These are phyloP conservation scores for Kodamaea laetipori DNA, from an alignment of 805 yeast species.

Conservation along the genomic window DNA sequence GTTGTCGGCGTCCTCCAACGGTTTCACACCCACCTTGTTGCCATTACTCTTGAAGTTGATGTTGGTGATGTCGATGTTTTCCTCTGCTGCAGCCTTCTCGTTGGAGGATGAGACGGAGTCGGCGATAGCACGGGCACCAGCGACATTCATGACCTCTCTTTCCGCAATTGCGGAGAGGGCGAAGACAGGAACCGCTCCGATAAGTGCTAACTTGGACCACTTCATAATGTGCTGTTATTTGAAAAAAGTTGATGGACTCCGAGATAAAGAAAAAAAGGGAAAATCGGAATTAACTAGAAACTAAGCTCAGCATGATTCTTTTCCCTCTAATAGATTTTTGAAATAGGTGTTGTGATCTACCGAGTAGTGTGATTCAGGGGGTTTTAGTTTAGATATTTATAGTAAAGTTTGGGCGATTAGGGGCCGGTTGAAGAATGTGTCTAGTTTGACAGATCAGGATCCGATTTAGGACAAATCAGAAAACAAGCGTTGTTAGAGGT, in stretches of 20 bases:
- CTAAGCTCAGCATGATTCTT: too few relatives aligned
- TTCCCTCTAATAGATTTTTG: too few relatives aligned
- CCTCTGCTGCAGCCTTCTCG: background rate
- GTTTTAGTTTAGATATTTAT: too few relatives aligned
- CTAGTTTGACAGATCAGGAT: too few relatives aligned
- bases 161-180: constrained; percentile 4
- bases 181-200: background rate
- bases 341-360: too few relatives aligned
- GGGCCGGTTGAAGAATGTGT: too few relatives aligned
- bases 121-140: background rate
- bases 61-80: constrained; percentile 6
- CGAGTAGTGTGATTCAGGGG: too few relatives aligned
- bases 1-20: constrained; percentile 28
- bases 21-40: constrained; percentile 21
- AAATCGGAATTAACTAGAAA: too few relatives aligned
- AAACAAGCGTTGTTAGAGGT: too few relatives aligned
- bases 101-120: background rate
- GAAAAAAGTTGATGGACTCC: constrained; percentile 1
- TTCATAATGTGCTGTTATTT: constrained; percentile 6
- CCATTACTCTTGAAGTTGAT: background rate
- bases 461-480: too few relatives aligned
- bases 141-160: background rate
- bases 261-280: constrained; percentile 2
- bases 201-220: constrained; percentile 8
- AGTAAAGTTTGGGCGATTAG: too few relatives aligned